Conservation (phyloP, 2,329 filamentous ascomycete genomes). For the Xylaria sp. region DNA sequence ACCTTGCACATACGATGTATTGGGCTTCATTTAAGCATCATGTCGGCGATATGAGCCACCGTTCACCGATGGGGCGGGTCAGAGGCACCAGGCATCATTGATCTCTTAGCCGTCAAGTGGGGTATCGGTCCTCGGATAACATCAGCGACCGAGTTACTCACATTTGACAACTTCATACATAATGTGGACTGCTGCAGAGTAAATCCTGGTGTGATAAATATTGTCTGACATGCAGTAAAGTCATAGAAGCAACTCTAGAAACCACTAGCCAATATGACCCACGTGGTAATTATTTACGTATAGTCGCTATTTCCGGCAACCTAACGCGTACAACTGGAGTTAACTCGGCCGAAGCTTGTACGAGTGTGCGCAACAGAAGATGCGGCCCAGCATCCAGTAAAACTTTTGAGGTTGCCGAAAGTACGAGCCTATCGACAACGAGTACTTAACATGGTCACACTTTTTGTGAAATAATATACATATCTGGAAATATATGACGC, state of each 20-base stretch:
- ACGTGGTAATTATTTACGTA: not conserved
- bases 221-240: slow-evolving; percentile 2
- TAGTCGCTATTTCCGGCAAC: not conserved
- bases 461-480: not conserved
- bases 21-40: slow-evolving; percentile 2
- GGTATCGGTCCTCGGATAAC: slow-evolving; percentile 23
- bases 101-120: slow-evolving; percentile 4
- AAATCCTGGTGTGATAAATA: not conserved
- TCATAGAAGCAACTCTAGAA: not conserved
- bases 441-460: not conserved
- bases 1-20: slow-evolving; percentile 1
- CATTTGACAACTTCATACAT: not conserved
- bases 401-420: too few species aligned
- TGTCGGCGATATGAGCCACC: not conserved
- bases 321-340: not conserved
- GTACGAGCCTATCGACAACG: not conserved
- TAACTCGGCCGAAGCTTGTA: not conserved
- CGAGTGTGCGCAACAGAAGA: not conserved
- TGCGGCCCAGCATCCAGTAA: not conserved
- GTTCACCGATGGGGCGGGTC: not conserved
- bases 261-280: not conserved
- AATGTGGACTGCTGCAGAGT: too few species aligned
- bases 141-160: not conserved
- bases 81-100: not conserved
- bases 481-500: not conserved